phyloP scores from a whole-genome alignment of 305 asterid species.

The Fraxinus velutina region DNA sequence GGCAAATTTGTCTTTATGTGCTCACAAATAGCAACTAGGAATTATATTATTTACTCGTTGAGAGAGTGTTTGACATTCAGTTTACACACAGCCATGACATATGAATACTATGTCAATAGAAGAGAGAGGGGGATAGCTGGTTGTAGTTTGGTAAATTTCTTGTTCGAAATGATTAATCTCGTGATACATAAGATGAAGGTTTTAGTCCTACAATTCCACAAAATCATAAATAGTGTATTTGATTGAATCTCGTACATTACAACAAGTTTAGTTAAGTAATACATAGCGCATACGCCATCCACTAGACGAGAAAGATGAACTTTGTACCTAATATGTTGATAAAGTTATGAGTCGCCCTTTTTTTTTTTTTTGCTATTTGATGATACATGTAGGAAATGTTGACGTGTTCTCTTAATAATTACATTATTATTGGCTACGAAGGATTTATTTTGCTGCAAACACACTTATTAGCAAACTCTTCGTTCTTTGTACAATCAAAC shows the following conservation, averaged over 20 bases:
- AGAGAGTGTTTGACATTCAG: neutral
- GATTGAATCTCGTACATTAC: neutral
- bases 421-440: neutral
- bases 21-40: neutral
- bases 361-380: neutral
- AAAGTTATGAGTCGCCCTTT: neutral
- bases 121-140: neutral
- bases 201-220: neutral
- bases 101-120: neutral
- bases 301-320: neutral
- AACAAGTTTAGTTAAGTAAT: neutral
- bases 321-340: neutral
- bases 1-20: neutral
- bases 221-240: neutral
- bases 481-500: neutral
- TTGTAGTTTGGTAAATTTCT: neutral
- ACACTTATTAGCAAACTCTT: neutral
- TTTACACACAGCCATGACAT: conserved; percentile 13
- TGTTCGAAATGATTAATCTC: neutral
- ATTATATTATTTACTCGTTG: neutral
- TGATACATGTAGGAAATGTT: neutral
- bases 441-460: neutral
- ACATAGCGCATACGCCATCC: neutral
- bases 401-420: neutral
- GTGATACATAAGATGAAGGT: neutral